These are phyloP conservation scores for Didymella keratinophila DNA, from an alignment of 2,329 filamentous ascomycete species.

Conservation along the genomic window DNA sequence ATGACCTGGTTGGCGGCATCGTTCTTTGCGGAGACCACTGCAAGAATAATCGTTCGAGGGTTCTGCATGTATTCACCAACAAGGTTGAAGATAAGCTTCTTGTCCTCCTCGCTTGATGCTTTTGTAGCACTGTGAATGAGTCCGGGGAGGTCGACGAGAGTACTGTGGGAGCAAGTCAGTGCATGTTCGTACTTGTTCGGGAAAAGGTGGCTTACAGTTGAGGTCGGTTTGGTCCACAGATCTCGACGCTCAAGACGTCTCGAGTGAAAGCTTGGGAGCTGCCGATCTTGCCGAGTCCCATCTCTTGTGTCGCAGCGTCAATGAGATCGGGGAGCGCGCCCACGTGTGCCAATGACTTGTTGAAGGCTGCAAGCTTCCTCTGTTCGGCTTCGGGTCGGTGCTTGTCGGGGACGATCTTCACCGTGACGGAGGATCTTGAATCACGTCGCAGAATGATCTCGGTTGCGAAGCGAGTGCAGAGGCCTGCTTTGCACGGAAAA, in stretches of 20 bases:
- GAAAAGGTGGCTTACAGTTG: conserved; percentile 22
- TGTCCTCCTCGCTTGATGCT: conserved; percentile 2
- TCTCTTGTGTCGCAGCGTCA: conserved; percentile 57
- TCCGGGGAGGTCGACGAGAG: conserved; percentile 7
- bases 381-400: conserved; percentile 33
- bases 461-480: conserved; percentile 68
- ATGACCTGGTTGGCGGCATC: conserved; percentile 67
- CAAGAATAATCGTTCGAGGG: conserved; percentile 18
- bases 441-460: conserved; percentile 53
- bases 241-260: conserved; percentile 52
- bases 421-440: too few species aligned
- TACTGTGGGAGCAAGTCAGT: too few species aligned
- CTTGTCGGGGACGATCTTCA: conserved; percentile 14
- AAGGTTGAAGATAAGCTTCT: conserved; percentile 8
- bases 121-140: conserved; percentile 2
- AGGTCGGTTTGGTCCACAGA: conserved; percentile 46
- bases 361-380: conserved; percentile 45
- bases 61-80: conserved; percentile 12
- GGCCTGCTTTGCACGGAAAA: conserved; percentile 61
- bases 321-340: conserved; percentile 58
- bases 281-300: conserved; percentile 51
- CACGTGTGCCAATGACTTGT: too few species aligned
- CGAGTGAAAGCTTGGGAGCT: conserved; percentile 41
- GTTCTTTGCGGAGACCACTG: conserved; percentile 50
- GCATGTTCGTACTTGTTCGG: too few species aligned